A percentile compares a stretch with the other conserved stretches of the same genome.
These are phyloP conservation scores for Fusarium caatingaense DNA, from an alignment of 2,329 filamentous ascomycete species.

Conservation along the genomic window DNA sequence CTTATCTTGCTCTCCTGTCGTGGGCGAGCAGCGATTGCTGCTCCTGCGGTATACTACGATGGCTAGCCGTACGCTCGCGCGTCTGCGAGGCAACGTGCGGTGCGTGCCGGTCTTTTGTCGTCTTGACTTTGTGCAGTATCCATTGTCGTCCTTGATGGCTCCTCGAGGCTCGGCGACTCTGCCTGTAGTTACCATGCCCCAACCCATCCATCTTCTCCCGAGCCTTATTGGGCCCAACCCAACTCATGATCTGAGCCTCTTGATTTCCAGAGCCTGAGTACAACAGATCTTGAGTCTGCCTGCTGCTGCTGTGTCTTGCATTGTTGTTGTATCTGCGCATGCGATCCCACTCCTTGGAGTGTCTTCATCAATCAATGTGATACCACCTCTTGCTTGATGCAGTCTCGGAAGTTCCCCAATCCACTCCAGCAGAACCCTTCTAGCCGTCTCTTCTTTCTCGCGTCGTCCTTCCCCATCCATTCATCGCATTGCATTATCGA, in stretches of 20 bases:
- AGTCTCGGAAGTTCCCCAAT: slow-evolving; percentile 49
- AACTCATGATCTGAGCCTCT: slow-evolving; percentile 36
- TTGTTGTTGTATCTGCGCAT: slow-evolving; percentile 35
- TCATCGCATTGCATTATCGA: slow-evolving; percentile 49
- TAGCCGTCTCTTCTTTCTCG: slow-evolving; percentile 46
- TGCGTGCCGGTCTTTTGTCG: slow-evolving; percentile 32
- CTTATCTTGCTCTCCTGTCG: not conserved
- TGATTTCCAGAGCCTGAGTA: slow-evolving; percentile 22
- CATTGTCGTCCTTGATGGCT: slow-evolving; percentile 21
- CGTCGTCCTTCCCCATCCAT: slow-evolving; percentile 48
- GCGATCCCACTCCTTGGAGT: slow-evolving; percentile 47
- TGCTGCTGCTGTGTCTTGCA: slow-evolving; percentile 36
- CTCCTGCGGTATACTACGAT: slow-evolving; percentile 2
- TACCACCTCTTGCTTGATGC: slow-evolving; percentile 51
- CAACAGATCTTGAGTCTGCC: slow-evolving; percentile 34
- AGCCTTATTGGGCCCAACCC: slow-evolving; percentile 38
- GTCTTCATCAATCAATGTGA: slow-evolving; percentile 51
- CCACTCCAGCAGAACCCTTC: slow-evolving; percentile 46
- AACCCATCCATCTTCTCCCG: slow-evolving; percentile 27
- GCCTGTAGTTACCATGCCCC: slow-evolving; percentile 33
- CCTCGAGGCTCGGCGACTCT: slow-evolving; percentile 34
- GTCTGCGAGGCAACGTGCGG: slow-evolving; percentile 34
- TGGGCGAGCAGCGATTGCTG: slow-evolving; percentile 8
- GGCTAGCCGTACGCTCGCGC: slow-evolving; percentile 31
- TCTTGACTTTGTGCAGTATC: slow-evolving; percentile 21